These are phyloP conservation scores for Acephala macrosclerotiorum DNA, from an alignment of 2,329 filamentous ascomycete species.

Conservation along the genomic window DNA sequence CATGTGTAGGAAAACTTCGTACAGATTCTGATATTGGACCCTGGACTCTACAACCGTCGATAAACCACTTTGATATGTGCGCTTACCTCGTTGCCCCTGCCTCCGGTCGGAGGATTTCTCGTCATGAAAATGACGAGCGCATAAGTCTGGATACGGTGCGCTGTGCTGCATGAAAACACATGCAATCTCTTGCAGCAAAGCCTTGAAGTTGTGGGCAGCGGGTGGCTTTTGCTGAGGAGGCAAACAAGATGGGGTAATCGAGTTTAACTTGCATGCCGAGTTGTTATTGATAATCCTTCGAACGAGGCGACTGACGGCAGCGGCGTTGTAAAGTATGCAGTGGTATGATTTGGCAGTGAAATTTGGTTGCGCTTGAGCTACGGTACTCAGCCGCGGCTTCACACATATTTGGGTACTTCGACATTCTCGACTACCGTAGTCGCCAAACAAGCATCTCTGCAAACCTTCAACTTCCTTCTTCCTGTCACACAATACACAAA, in stretches of 20 bases:
- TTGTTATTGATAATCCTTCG: too few relatives aligned
- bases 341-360: not conserved
- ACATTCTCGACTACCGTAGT: slow-evolving; percentile 10
- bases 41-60: not conserved
- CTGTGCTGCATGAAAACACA: not conserved
- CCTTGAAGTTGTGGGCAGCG: not conserved
- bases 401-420: not conserved
- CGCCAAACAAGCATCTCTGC: slow-evolving; percentile 9
- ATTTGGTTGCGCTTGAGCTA: not conserved
- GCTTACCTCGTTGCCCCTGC: slow-evolving; percentile 6
- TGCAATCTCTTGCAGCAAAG: slow-evolving; percentile 7
- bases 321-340: too few relatives aligned
- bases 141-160: slow-evolving; percentile 2
- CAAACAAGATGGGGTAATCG: not conserved
- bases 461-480: not conserved
- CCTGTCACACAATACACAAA: slow-evolving; percentile 3
- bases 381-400: slow-evolving; percentile 5
- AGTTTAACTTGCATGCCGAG: too few relatives aligned
- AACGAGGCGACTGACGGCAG: not conserved
- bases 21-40: not conserved
- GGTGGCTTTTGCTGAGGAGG: not conserved
- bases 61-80: slow-evolving; percentile 1
- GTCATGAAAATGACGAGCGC: not conserved
- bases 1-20: not conserved
- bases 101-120: slow-evolving; percentile 13